Percentiles rank a stretch among this genome's conserved stretches.
Conservation (phyloP, 257 asterid genomes). For the Gentiana straminea region DNA sequence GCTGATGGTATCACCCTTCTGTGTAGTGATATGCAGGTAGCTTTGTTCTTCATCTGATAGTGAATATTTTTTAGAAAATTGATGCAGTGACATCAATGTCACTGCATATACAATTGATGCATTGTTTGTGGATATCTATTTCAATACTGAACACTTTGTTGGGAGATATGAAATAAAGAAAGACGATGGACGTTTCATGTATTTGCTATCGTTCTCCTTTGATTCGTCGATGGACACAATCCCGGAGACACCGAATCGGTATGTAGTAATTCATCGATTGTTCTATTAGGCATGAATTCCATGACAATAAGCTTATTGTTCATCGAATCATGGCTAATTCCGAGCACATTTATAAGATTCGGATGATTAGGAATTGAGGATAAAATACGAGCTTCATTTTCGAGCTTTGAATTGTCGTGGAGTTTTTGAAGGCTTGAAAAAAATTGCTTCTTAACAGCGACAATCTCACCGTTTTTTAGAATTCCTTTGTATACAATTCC, state of each 20-base stretch:
- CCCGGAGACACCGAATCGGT: slow-evolving; percentile 10
- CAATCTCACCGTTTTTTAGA: slow-evolving; percentile 27
- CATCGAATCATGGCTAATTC: slow-evolving; percentile 22
- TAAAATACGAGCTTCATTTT: slow-evolving; percentile 43
- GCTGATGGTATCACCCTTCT: slow-evolving; percentile 43
- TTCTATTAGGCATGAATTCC: slow-evolving; percentile 54
- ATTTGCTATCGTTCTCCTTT: too few relatives aligned
- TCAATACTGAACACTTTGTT: too few relatives aligned
- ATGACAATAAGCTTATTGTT: slow-evolving; percentile 27
- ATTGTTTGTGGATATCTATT: too few relatives aligned
- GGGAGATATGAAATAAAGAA: too few relatives aligned
- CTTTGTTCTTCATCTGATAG: slow-evolving; percentile 6
- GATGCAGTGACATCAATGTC: too few relatives aligned
- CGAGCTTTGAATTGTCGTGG: slow-evolving; percentile 37
- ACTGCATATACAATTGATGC: too few relatives aligned
- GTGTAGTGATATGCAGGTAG: slow-evolving; percentile 44
- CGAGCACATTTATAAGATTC: slow-evolving; percentile 31
- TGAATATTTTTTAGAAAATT: background rate
- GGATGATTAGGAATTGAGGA: slow-evolving; percentile 27
- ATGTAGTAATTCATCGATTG: slow-evolving; percentile 51
- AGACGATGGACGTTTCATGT: too few relatives aligned
- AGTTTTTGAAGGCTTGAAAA: slow-evolving; percentile 53
- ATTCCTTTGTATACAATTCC: slow-evolving; percentile 47
- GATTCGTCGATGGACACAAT: too few relatives aligned
- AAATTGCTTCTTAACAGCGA: slow-evolving; percentile 65